These are phyloP conservation scores for Psilocybe cyanescens DNA, from an alignment of 768 basidiomycete genomes.

Conservation along the genomic window DNA sequence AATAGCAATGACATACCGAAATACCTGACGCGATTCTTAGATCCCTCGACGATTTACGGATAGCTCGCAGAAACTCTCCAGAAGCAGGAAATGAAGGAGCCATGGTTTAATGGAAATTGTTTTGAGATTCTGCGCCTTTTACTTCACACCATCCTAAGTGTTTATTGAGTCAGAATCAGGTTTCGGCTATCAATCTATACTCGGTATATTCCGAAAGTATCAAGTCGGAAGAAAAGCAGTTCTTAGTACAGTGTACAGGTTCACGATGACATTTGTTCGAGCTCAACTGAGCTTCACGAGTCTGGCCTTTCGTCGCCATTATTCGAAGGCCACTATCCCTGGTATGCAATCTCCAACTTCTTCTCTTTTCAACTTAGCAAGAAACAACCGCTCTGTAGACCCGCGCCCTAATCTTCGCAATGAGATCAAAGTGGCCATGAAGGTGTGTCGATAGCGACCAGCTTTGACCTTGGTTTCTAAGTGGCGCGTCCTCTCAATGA, in stretches of 20 bases:
- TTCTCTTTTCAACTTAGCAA: not conserved
- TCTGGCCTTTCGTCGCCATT: not conserved
- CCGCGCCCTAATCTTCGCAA: conserved; percentile 53
- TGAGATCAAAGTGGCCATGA: conserved; percentile 71
- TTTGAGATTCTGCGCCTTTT: not conserved
- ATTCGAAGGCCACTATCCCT: not conserved
- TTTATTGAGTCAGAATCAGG: too few relatives aligned
- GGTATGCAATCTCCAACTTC: not conserved
- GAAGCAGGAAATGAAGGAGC: conserved; percentile 46
- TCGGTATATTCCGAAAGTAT: not conserved
- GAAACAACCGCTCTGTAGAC: conserved; percentile 34
- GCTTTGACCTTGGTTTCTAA: not conserved
- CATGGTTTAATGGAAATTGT: not conserved
- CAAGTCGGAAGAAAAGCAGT: too few relatives aligned
- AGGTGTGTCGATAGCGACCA: conserved; percentile 41
- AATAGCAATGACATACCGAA: conserved; percentile 43
- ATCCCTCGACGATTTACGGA: conserved; percentile 55
- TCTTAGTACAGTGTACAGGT: too few relatives aligned
- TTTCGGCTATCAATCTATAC: too few relatives aligned
- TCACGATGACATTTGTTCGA: not conserved
- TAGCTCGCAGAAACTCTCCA: conserved; percentile 50
- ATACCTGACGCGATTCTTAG: conserved; percentile 53
- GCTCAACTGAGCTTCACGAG: not conserved
- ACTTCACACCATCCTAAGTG: too few relatives aligned
- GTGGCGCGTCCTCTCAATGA: not conserved